Conservation (phyloP, 225 moss, liverwort and hornwort genomes). For the Climacium dendroides region DNA sequence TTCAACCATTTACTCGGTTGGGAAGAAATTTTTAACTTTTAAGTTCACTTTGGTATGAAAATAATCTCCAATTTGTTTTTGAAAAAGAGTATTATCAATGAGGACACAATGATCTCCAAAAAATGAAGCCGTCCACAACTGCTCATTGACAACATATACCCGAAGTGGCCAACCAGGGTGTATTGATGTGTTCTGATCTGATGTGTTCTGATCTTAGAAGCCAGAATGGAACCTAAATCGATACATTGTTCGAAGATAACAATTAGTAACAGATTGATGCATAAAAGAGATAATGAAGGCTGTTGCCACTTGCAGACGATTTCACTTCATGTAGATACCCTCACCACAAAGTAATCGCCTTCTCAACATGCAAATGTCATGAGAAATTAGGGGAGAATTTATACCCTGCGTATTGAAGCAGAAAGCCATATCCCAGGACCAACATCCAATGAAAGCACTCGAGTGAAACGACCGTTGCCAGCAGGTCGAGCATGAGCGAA, state of each 20-base stretch:
- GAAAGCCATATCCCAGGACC: not conserved
- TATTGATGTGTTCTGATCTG: not conserved
- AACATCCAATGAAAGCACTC: not conserved
- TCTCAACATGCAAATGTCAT: not conserved
- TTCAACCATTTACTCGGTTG: not conserved
- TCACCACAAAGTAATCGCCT: not conserved
- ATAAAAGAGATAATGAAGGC: not conserved
- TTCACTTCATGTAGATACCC: not conserved
- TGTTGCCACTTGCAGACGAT: not conserved
- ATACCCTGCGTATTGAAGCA: not conserved
- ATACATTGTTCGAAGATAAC: not conserved
- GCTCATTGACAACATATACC: not conserved
- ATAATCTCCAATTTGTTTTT: not conserved
- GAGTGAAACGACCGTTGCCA: not conserved
- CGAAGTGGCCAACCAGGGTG: not conserved
- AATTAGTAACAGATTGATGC: not conserved
- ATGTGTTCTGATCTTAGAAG: not conserved
- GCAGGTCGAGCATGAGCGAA: not conserved
- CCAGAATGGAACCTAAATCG: not conserved
- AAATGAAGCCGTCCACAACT: not conserved
- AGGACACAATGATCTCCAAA: not conserved
- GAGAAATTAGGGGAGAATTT: not conserved
- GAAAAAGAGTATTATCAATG: not conserved
- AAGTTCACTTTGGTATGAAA: not conserved
- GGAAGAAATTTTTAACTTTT: not conserved